Evolutionary conservation across 768 basidiomycete genomes (phyloP).

Genomic region (Paxillus involutus): DNA sequence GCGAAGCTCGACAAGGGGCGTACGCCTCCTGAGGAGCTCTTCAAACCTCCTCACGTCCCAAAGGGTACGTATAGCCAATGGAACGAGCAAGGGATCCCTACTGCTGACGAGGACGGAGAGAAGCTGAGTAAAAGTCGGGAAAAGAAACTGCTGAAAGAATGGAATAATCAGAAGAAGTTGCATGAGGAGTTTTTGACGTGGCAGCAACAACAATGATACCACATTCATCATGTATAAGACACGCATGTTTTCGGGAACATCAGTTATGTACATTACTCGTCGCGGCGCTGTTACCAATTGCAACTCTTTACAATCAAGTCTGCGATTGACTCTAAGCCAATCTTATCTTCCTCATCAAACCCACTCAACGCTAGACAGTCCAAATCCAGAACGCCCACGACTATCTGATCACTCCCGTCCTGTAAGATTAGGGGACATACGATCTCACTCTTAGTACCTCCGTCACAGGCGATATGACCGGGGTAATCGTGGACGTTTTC

Average conservation of each 20-base stretch:
- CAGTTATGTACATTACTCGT: constrained; percentile 9
- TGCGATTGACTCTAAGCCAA: constrained; percentile 76
- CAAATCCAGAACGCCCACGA: constrained; percentile 74
- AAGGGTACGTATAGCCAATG: constrained; percentile 79
- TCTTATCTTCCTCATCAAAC: constrained; percentile 75
- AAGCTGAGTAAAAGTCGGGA: constrained; percentile 78
- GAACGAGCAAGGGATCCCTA: constrained; percentile 83
- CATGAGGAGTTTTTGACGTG: constrained; percentile 75
- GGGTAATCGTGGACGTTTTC: constrained; percentile 78
- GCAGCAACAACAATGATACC: constrained; percentile 26
- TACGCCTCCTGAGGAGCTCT: constrained; percentile 71
- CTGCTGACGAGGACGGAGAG: constrained; percentile 80
- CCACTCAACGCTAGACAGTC: constrained; percentile 74
- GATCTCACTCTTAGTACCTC: constrained; percentile 86
- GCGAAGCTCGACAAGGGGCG: constrained; percentile 87
- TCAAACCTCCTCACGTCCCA: constrained; percentile 76
- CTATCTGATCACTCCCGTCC: constrained; percentile 29
- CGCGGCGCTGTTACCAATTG: constrained; percentile 52
- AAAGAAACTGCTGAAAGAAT: constrained; percentile 80
- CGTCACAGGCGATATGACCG: constrained; percentile 95
- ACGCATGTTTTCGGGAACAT: background rate
- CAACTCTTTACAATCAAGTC: constrained; percentile 60
- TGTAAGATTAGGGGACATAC: constrained; percentile 70
- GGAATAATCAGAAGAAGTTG: constrained; percentile 68
- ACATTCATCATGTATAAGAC: background rate